phyloP scores from a whole-genome alignment of 140 eudicot species.

The Anethum foeniculum region DNA sequence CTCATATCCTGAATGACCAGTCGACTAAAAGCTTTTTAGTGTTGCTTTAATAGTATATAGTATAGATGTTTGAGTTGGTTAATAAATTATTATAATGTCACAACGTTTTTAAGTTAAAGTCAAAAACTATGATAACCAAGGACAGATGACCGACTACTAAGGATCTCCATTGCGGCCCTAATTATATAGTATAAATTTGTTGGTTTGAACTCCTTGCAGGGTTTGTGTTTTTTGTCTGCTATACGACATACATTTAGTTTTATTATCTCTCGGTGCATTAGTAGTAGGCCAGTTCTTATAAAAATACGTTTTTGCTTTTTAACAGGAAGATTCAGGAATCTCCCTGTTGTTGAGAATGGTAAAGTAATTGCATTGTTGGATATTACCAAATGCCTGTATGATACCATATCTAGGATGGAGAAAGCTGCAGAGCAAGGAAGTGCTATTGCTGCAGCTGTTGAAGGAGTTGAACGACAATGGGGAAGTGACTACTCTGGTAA shows the following conservation, averaged over 20 bases:
- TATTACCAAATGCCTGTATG: conserved; percentile 88
- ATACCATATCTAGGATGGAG: conserved; percentile 97
- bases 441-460: conserved; percentile 98
- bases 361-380: conserved; percentile 94
- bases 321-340: conserved; percentile 89
- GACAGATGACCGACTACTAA: too few relatives aligned
- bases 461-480: conserved; percentile 93
- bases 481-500: conserved; percentile 79
- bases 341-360: conserved; percentile 97
- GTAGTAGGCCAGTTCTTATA: neutral
- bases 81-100: too few relatives aligned
- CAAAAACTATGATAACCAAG: too few relatives aligned
- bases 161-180: neutral
- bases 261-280: neutral
- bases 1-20: too few relatives aligned
- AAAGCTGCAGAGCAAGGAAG: conserved; percentile 99
- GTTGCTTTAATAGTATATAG: too few relatives aligned
- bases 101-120: too few relatives aligned
- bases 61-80: too few relatives aligned
- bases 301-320: neutral
- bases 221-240: neutral
- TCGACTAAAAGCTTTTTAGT: too few relatives aligned
- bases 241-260: neutral
- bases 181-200: neutral
- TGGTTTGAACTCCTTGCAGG: neutral